Base-by-base conservation (phyloP, 1,139 yeast species). In the Debaryomyces robertsiae region DNA sequence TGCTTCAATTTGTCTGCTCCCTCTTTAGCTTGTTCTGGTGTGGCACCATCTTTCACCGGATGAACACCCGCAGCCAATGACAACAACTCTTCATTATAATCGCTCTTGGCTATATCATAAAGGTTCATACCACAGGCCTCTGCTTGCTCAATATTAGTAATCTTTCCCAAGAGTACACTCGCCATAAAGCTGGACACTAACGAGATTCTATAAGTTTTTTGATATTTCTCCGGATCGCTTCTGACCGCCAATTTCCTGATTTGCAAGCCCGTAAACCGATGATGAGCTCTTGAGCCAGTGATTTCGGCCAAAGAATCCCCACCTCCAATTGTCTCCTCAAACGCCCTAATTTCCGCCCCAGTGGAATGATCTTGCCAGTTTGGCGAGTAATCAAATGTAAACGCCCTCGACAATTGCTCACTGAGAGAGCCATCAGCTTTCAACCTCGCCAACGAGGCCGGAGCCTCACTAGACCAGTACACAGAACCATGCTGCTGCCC, bases 331-430 rank as follows among this genome's bases (percentile, higher is more conserved):
- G 71, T 69, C 0, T 60, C 61, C 55, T 88, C 95, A 52, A 89
- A 83, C 25, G 63, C 73, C 23, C 68, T 56, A 42, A 89, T 73
- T 58, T 90, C 95, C 18, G 69, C 62, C 6, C 79, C 84, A 0
- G 97, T 90, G 18, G 94, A 84, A 55, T 88, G 95, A 58, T 90
- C 97, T 60, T 90, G 97, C 97, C 97, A 90, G 55, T 90, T 90
- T 9, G 96, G 96, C 7, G 95, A 84, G 42, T 72, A 70, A 5
- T 75, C 72, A 54, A 82, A 75, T 1, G 94, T 69, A 48, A 89
- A 81, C 1, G 84, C 82, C 1, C 49, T 50, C 4, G 49, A 45
- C 32, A 83, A 58, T 47, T 77, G 84, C n/a, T 62, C 68, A n/a
- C 65, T 54, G 38, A 82, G 64, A 1, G 63, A 40, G 10, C 55